Base-by-base conservation (phyloP, 2,329 filamentous ascomycete species). In the Stachybotrys echinatus region DNA sequence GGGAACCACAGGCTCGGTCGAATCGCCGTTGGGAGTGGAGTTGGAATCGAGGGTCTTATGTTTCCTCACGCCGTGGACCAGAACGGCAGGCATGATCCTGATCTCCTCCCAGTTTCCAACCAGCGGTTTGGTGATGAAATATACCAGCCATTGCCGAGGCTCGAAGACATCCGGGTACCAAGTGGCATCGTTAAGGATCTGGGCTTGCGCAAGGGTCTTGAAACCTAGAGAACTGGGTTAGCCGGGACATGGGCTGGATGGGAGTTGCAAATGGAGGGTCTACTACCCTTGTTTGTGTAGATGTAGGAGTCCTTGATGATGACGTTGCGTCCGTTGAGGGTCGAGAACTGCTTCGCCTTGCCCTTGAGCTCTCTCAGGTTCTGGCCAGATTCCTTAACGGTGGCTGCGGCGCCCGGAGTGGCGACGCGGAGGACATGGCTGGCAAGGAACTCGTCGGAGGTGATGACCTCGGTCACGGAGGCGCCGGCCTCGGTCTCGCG, bases 281-380 rank as follows among this genome's bases (percentile, higher is more conserved):
- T 17, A n/a, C n/a, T 69, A 90, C 92, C 94, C 77, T 99, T 99
- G 65, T 97, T 97, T 67, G 88, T 96, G 71, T 95, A 99, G 39
- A 97, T 81, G 59, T 87, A 87, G 22, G 87, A 84, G 69, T 99
- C 94, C 70, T 97, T 97, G 56, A 99, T 85, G 42, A 99, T 89
- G 52, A 99, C 86, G 45, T 89, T 96, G 61, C 90, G 84, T 34
- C 92, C 91, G 69, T 99, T 99, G 57, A 94, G 77, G 0, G 95
- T 99, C 14, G 87, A 87, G 63, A 94, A 95, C 65, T 96, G 91
- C 71, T 92, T 95, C 27, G 94, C 89, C 77, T 97, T 97, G 56
- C 88, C 88, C 67, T 91, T 85, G 65, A 83, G 87, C 71, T 99
- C 94, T 54, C 92, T 85, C 60, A 95, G 74, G 63, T 84, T 89